These are phyloP conservation scores for Microbotryum saponariae DNA, from an alignment of 1,284 basidiomycete species.

Conservation along the genomic window DNA sequence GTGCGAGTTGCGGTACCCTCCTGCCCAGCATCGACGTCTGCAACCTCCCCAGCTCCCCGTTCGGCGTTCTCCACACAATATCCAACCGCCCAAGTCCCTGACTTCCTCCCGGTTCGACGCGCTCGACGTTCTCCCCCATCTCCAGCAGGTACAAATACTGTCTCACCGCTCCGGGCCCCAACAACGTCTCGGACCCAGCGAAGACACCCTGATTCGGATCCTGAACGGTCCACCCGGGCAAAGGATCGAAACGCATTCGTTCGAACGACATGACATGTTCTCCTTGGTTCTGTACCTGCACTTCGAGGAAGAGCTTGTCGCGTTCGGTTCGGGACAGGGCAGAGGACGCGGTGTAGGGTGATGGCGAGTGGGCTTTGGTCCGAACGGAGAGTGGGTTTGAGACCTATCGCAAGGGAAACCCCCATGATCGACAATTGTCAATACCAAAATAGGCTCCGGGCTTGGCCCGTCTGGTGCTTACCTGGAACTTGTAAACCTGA, in stretches of 20 bases:
- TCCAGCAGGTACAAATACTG: slow-evolving; percentile 37
- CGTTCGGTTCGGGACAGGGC: slow-evolving; percentile 26
- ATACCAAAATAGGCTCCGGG: no score
- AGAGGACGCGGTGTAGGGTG: slow-evolving; percentile 18
- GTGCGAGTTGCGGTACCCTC: slow-evolving; percentile 10
- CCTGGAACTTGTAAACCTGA: slow-evolving; percentile 36
- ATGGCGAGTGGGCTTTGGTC: slow-evolving; percentile 38
- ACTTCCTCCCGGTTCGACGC: background rate
- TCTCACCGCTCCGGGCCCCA: slow-evolving; percentile 35
- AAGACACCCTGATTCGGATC: slow-evolving; percentile 14
- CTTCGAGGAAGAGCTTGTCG: slow-evolving; percentile 36
- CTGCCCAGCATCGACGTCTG: slow-evolving; percentile 26
- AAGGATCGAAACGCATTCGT: slow-evolving; percentile 28
- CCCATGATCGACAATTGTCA: no score
- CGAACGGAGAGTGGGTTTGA: slow-evolving; percentile 36
- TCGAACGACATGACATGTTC: slow-evolving; percentile 30
- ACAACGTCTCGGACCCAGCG: background rate
- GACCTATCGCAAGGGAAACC: slow-evolving; percentile 10
- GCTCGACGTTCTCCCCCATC: background rate
- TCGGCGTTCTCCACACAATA: slow-evolving; percentile 36
- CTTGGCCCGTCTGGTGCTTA: slow-evolving; percentile 7
- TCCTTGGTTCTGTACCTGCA: slow-evolving; percentile 38
- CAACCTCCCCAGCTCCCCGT: slow-evolving; percentile 35
- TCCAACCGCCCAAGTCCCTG: slow-evolving; percentile 25
- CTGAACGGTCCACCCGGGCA: slow-evolving; percentile 22